Evolutionary conservation across 2,329 filamentous ascomycete genomes (phyloP).

Genomic region (Penicillium janthinellum): DNA sequence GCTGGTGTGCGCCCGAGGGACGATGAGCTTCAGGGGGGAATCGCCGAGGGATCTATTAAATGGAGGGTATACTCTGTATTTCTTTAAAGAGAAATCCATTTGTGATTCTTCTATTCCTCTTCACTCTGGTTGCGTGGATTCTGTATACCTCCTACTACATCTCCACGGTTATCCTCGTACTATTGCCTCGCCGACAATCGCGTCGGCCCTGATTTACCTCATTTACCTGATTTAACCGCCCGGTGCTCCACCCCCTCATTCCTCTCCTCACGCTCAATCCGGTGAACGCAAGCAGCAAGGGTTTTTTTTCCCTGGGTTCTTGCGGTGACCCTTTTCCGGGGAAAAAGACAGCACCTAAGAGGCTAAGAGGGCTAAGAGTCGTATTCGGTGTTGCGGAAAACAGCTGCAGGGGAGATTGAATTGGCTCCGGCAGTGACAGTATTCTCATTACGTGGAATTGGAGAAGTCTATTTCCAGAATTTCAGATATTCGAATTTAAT

Average conservation of each 20-base stretch:
- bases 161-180: too few species aligned
- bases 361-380: too few species aligned
- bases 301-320: neutral
- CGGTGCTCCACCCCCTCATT: constrained; percentile 25
- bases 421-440: neutral
- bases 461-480: neutral
- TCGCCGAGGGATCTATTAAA: neutral
- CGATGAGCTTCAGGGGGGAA: neutral
- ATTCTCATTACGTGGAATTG: neutral
- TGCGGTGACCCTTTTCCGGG: constrained; percentile 30
- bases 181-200: constrained; percentile 5
- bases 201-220: constrained; percentile 12
- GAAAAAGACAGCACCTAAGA: constrained; percentile 4
- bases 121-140: neutral
- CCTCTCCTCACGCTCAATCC: constrained; percentile 22
- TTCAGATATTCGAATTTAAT: too few species aligned
- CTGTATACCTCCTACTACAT: neutral
- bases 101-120: neutral
- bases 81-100: neutral
- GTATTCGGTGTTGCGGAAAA: neutral
- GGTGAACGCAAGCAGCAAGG: constrained; percentile 42
- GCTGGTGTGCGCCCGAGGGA: constrained; percentile 9
- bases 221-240: constrained; percentile 11
- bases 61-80: neutral
- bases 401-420: neutral